Evolutionary conservation across 768 basidiomycete species (phyloP).

Genomic region (Boletus insuetus): DNA sequence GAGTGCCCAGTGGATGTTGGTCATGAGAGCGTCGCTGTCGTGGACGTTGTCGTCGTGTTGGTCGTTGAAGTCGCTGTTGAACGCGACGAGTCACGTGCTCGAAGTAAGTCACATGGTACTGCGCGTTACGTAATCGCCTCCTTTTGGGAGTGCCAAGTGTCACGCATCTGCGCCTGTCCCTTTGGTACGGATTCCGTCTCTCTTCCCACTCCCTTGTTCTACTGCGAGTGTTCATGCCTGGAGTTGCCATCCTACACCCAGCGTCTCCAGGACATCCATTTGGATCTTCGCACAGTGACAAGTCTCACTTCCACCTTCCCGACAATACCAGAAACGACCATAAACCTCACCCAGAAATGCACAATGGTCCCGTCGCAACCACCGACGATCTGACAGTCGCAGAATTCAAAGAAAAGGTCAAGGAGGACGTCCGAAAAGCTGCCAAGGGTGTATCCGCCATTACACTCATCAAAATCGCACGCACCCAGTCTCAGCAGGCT

Average conservation of each 20-base stretch:
- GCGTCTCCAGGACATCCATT: conserved; percentile 30
- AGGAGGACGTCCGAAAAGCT: conserved; percentile 45
- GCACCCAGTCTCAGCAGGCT: conserved; percentile 52
- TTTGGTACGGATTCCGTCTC: not conserved
- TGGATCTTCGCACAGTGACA: conserved; percentile 30
- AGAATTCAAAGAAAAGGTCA: conserved; percentile 49
- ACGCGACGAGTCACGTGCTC: conserved; percentile 31
- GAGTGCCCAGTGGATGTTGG: conserved; percentile 50
- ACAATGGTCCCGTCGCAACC: conserved; percentile 33
- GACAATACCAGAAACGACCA: conserved; percentile 17
- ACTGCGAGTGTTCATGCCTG: conserved; percentile 38
- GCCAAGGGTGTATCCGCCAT: conserved; percentile 59
- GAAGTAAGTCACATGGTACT: conserved; percentile 11
- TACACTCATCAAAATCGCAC: conserved; percentile 61
- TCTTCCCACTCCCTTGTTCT: not conserved
- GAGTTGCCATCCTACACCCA: conserved; percentile 40
- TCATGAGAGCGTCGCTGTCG: conserved; percentile 14
- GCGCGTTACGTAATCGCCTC: conserved; percentile 27
- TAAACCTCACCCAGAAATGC: conserved; percentile 32
- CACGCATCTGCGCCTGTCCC: conserved; percentile 12
- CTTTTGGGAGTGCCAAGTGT: not conserved
- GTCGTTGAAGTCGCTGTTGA: conserved; percentile 17
- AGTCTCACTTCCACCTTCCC: conserved; percentile 9
- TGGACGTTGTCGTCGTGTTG: conserved; percentile 6
- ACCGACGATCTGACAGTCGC: conserved; percentile 36